These are phyloP conservation scores for Parastagonospora avenae DNA, from an alignment of 2,329 filamentous ascomycete species.

Conservation along the genomic window DNA sequence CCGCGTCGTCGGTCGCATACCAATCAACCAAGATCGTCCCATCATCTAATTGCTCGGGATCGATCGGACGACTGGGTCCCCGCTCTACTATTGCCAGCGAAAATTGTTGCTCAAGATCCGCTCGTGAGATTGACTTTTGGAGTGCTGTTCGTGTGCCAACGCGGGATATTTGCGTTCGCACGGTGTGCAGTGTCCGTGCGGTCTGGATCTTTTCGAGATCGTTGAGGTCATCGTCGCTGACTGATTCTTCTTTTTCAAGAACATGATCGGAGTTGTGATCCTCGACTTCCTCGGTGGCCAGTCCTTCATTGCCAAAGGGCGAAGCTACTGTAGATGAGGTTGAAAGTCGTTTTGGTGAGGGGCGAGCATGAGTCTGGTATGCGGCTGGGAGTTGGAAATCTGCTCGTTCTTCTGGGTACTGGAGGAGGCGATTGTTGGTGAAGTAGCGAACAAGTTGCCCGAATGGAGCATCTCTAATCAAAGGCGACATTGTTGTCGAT, in stretches of 20 bases:
- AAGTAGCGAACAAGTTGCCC: conserved; percentile 64
- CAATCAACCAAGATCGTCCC: conserved; percentile 51
- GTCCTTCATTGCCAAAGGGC: conserved; percentile 19
- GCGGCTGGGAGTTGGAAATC: conserved; percentile 58
- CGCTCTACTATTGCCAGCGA: conserved; percentile 41
- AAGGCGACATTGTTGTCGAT: conserved; percentile 33
- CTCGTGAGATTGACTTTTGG: conserved; percentile 39
- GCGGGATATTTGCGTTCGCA: conserved; percentile 37
- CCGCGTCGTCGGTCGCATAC: conserved; percentile 49
- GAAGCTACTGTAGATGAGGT: conserved; percentile 9
- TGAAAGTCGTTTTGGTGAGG: conserved; percentile 15
- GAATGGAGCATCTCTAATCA: conserved; percentile 62
- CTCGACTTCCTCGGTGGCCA: conserved; percentile 29
- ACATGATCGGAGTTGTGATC: conserved; percentile 30
- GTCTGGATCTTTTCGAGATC: conserved; percentile 45
- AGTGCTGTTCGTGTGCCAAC: conserved; percentile 47
- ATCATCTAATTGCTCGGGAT: conserved; percentile 41
- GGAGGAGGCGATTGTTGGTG: conserved; percentile 59
- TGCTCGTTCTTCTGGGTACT: conserved; percentile 64
- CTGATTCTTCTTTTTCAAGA: conserved; percentile 25
- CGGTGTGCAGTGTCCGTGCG: conserved; percentile 29
- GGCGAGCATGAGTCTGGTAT: conserved; percentile 40
- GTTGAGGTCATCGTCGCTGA: conserved; percentile 19
- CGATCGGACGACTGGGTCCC: conserved; percentile 43
- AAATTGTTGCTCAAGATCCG: conserved; percentile 50